Evolutionary conservation across 2,329 filamentous ascomycete species (phyloP).

Genomic region (Chaetomium sp.): DNA sequence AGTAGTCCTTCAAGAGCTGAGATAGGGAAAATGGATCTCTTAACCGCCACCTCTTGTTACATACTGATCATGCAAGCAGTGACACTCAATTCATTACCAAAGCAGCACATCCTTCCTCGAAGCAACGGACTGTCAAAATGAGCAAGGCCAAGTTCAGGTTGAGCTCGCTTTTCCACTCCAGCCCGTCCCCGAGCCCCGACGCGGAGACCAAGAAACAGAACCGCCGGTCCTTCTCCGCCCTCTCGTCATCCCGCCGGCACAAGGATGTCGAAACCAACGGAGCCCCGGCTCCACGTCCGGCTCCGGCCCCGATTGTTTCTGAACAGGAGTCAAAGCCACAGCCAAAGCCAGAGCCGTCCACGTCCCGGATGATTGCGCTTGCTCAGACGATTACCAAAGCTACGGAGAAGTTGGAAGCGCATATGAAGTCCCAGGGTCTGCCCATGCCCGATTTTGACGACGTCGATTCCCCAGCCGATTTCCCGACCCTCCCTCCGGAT

Average conservation of each 20-base stretch:
- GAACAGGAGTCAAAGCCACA: not conserved
- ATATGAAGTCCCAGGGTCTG: constrained; percentile 37
- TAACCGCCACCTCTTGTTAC: too few species aligned
- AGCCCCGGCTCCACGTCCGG: not conserved
- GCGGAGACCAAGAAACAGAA: constrained; percentile 31
- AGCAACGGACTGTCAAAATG: constrained; percentile 24
- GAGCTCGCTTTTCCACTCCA: constrained; percentile 31
- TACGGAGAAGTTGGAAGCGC: constrained; percentile 43
- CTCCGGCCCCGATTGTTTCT: not conserved
- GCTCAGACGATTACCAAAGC: constrained; percentile 42
- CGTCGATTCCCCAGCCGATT: constrained; percentile 38
- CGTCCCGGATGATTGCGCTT: constrained; percentile 39
- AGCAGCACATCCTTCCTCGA: too few species aligned
- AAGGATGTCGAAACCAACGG: constrained; percentile 19
- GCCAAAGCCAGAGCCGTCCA: constrained; percentile 12
- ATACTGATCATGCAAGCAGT: too few species aligned
- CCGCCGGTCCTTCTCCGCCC: constrained; percentile 29
- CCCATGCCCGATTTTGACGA: constrained; percentile 41
- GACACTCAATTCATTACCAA: too few species aligned
- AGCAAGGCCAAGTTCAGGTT: constrained; percentile 27
- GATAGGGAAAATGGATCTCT: too few species aligned
- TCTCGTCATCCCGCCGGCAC: constrained; percentile 23
- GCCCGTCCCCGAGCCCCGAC: constrained; percentile 19
- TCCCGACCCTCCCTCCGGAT: constrained; percentile 41
- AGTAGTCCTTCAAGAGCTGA: too few species aligned